phyloP scores from a whole-genome alignment of 2,329 filamentous ascomycete genomes.

The Emericellopsis atlantica region DNA sequence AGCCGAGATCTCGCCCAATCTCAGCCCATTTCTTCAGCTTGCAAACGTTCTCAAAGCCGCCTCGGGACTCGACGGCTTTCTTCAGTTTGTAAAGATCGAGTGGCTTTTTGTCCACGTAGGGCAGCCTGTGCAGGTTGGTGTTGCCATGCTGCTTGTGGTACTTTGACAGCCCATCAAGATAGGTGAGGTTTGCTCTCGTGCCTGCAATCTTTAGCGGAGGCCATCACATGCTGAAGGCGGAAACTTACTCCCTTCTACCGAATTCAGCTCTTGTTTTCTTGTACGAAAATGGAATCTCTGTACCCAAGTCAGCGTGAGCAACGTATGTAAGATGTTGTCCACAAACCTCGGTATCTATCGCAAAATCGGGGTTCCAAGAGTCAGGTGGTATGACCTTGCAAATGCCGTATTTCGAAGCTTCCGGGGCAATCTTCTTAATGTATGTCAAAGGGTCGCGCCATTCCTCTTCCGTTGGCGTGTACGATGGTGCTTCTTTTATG shows the following conservation, averaged over 20 bases:
- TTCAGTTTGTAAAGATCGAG: constrained; percentile 92
- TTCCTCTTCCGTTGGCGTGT: constrained; percentile 80
- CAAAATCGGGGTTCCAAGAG: constrained; percentile 87
- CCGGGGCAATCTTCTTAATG: constrained; percentile 79
- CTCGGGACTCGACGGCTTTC: constrained; percentile 88
- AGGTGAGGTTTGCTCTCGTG: constrained; percentile 89
- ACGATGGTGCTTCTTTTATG: constrained; percentile 82
- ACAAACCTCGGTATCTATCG: constrained; percentile 85
- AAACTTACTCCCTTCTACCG: constrained; percentile 88
- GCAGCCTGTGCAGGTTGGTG: constrained; percentile 74
- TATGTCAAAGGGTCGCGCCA: constrained; percentile 92
- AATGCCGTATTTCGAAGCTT: constrained; percentile 79
- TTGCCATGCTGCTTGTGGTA: constrained; percentile 96
- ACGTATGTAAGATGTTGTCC: not conserved
- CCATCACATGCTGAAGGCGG: not conserved
- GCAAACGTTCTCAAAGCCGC: constrained; percentile 93
- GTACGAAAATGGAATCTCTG: constrained; percentile 96
- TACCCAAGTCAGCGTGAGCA: not conserved
- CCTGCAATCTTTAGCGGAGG: constrained; percentile 25
- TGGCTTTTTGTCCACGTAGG: constrained; percentile 94
- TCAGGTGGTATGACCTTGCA: constrained; percentile 94
- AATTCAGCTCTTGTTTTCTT: constrained; percentile 91
- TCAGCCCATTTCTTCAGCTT: constrained; percentile 99
- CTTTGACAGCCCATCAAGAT: constrained; percentile 87
- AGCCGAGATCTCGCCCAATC: constrained; percentile 89